Evolutionary conservation across 106 monocot genomes (phyloP).

Genomic region (Dendrobium nobile): DNA sequence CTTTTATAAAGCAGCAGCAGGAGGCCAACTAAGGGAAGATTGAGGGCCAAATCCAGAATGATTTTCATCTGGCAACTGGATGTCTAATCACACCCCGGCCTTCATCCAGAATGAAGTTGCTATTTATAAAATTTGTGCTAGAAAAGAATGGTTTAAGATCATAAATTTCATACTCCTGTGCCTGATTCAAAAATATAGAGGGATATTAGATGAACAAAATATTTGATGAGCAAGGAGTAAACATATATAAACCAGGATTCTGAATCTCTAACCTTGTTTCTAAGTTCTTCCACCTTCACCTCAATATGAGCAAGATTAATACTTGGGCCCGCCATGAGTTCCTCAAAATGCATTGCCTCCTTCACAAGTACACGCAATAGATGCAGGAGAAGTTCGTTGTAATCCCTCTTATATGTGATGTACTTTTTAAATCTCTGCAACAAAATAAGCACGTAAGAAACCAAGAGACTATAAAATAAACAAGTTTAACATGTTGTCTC

Average conservation of each 20-base stretch:
- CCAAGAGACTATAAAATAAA: no score
- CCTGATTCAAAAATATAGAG: constrained; percentile 34
- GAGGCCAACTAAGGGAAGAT: background rate
- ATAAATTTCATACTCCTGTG: constrained; percentile 87
- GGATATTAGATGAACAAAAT: background rate
- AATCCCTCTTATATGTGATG: constrained; percentile 96
- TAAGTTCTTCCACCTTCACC: constrained; percentile 80
- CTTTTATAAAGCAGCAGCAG: background rate
- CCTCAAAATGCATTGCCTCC: constrained; percentile 73
- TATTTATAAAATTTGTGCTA: constrained; percentile 51
- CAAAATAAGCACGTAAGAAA: background rate
- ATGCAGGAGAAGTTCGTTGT: constrained; percentile 74
- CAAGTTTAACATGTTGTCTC: no score
- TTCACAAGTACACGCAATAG: constrained; percentile 79
- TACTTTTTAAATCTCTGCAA: constrained; percentile 87
- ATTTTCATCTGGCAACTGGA: constrained; percentile 42
- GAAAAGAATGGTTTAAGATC: constrained; percentile 86
- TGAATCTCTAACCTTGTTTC: constrained; percentile 50
- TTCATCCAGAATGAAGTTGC: constrained; percentile 75
- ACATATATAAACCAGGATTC: background rate
- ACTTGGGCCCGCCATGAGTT: constrained; percentile 48
- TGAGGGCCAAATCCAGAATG: background rate
- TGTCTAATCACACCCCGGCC: constrained; percentile 60
- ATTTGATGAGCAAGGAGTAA: background rate
- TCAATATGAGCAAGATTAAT: constrained; percentile 54